Percentiles rank a stretch among this genome's conserved stretches.
These are phyloP conservation scores for Ophiostoma ips DNA, from an alignment of 2,329 filamentous ascomycete genomes.

Conservation along the genomic window DNA sequence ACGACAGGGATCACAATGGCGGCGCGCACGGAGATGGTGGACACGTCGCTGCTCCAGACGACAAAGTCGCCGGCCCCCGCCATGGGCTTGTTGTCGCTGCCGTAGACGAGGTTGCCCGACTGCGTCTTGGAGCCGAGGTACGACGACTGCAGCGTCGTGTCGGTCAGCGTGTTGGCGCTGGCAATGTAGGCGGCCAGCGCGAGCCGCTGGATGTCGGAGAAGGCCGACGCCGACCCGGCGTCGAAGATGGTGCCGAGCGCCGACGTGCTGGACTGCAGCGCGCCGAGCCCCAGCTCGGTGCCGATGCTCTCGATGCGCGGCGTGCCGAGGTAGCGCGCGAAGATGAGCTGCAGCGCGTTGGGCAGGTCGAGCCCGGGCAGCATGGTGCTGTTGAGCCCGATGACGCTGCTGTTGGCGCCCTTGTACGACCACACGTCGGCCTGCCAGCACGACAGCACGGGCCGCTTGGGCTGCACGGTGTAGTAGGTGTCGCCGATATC, in stretches of 20 bases:
- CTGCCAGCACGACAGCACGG: slow-evolving; percentile 18
- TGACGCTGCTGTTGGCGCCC: slow-evolving; percentile 14
- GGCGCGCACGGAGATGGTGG: slow-evolving; percentile 16
- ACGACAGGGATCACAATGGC: slow-evolving; percentile 16
- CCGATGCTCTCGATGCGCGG: slow-evolving; percentile 14
- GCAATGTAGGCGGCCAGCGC: slow-evolving; percentile 17
- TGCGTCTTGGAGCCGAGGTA: slow-evolving; percentile 4
- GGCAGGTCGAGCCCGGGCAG: slow-evolving; percentile 16
- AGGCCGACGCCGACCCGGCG: slow-evolving; percentile 15
- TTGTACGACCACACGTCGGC: slow-evolving; percentile 18
- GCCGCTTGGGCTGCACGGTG: slow-evolving; percentile 13
- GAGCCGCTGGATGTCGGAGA: slow-evolving; percentile 18
- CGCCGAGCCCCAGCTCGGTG: slow-evolving; percentile 12
- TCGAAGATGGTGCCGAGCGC: slow-evolving; percentile 16
- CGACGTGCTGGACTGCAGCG: slow-evolving; percentile 15
- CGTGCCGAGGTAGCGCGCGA: slow-evolving; percentile 12
- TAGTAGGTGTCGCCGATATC: slow-evolving; percentile 8
- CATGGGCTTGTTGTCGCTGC: slow-evolving; percentile 12
- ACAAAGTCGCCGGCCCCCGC: slow-evolving; percentile 17
- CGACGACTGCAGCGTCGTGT: slow-evolving; percentile 15
- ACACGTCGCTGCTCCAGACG: slow-evolving; percentile 17
- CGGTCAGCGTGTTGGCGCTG: slow-evolving; percentile 16
- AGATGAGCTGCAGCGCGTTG: slow-evolving; percentile 10
- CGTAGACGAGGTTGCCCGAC: slow-evolving; percentile 10
- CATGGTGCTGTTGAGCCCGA: slow-evolving; percentile 11